A percentile compares a stretch with the other conserved stretches of the same genome.
These are phyloP conservation scores for Ophiostoma quercus DNA, from an alignment of 2,329 filamentous ascomycete species.

Conservation along the genomic window DNA sequence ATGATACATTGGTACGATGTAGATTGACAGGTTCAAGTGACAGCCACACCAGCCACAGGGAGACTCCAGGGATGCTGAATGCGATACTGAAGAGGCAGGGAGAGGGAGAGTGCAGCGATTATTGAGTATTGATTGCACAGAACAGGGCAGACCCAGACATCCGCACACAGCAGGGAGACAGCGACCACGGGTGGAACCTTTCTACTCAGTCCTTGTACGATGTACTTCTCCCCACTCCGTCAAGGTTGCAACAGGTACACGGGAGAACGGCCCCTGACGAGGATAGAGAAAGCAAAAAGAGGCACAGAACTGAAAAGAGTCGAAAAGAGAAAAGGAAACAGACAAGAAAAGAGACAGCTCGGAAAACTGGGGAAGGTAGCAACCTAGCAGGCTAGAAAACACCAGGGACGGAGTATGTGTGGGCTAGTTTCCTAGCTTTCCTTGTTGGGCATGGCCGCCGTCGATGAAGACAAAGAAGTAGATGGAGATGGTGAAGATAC, in stretches of 20 bases:
- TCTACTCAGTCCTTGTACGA: neutral
- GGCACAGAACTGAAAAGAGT: neutral
- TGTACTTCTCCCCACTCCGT: neutral
- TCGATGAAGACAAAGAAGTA: neutral
- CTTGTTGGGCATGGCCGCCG: slow-evolving; percentile 2
- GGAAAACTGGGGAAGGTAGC: neutral
- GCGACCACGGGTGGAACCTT: neutral
- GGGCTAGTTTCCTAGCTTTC: neutral
- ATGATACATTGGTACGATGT: neutral
- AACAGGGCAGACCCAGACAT: neutral
- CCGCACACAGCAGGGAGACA: neutral
- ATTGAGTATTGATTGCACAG: neutral
- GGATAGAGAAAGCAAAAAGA: neutral
- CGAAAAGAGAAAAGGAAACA: neutral
- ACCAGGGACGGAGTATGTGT: neutral
- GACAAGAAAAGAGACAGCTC: neutral
- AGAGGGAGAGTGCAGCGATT: neutral
- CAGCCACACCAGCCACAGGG: slow-evolving; percentile 10
- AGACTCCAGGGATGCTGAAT: neutral
- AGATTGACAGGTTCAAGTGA: neutral
- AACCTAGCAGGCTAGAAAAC: neutral
- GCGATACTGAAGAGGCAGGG: neutral
- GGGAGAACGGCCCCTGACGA: neutral
- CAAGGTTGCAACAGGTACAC: neutral
- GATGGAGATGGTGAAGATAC: neutral